Conservation (phyloP, 164 flowering plant species). For the Aristolochia contorta region DNA sequence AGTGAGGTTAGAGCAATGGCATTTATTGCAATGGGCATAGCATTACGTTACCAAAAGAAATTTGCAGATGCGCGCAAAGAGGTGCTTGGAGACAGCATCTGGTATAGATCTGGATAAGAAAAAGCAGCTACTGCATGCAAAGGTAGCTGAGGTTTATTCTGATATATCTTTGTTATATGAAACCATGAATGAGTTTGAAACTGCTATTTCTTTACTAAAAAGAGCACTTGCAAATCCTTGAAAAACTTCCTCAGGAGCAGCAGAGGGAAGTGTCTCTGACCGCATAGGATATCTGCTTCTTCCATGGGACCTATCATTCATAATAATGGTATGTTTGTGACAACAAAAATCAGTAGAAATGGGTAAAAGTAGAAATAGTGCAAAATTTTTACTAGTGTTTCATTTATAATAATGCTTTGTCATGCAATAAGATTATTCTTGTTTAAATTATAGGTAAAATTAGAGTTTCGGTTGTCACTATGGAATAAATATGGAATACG, state of each 20-base stretch:
- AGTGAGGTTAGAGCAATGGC: constrained; percentile 65
- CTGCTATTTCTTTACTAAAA: constrained; percentile 65
- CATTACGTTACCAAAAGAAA: constrained; percentile 60
- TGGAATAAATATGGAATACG: no score
- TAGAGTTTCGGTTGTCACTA: no score
- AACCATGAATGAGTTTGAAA: constrained; percentile 78
- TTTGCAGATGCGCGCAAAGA: constrained; percentile 51
- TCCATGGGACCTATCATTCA: no score
- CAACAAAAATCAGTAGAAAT: no score
- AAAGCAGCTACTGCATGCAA: constrained; percentile 37
- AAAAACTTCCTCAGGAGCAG: constrained; percentile 75
- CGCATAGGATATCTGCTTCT: constrained; percentile 82
- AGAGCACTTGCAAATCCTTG: constrained; percentile 52
- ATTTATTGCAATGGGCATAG: constrained; percentile 72
- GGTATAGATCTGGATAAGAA: constrained; percentile 67
- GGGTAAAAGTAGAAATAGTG: no score
- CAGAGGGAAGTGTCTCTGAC: constrained; percentile 70
- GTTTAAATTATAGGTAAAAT: no score
- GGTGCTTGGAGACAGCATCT: constrained; percentile 64
- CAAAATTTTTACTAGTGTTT: no score
- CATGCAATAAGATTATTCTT: no score
- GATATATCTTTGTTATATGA: constrained; percentile 81
- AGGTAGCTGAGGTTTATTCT: constrained; percentile 69
- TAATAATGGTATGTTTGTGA: no score
- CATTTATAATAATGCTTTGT: no score